These are phyloP conservation scores for Lasiosphaeriaceae sp. DNA, from an alignment of 495 filamentous ascomycete genomes.

Conservation along the genomic window DNA sequence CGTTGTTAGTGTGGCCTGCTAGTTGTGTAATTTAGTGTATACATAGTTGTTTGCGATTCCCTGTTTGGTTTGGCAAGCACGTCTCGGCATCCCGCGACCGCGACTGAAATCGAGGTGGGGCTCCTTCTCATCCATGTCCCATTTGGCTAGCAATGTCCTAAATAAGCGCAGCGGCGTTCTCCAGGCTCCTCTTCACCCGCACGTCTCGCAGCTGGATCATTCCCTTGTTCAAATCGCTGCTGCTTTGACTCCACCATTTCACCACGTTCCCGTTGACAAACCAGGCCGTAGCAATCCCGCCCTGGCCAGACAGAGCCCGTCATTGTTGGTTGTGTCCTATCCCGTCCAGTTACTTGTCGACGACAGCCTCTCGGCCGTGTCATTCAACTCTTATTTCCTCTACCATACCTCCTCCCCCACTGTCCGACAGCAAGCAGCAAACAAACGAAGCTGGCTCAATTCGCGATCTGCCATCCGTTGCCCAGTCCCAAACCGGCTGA, in stretches of 20 bases:
- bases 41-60: no score
- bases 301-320: constrained; percentile 4
- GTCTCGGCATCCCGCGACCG: no score
- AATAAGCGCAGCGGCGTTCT: constrained; percentile 22
- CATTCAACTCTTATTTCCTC: neutral
- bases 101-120: neutral
- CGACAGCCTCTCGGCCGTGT: neutral
- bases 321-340: neutral
- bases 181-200: neutral
- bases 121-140: constrained; percentile 3
- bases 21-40: no score
- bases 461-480: constrained; percentile 1
- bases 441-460: constrained; percentile 4
- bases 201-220: neutral
- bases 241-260: constrained; percentile 11
- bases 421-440: neutral
- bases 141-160: constrained; percentile 18
- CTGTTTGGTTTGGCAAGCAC: no score
- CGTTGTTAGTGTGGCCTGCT: no score
- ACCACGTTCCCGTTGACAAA: constrained; percentile 14
- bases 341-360: neutral
- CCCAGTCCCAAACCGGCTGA: constrained; percentile 14
- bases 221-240: constrained; percentile 14
- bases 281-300: constrained; percentile 20
- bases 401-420: neutral